These are phyloP conservation scores for Eutreptiella sp. DNA, from an alignment of 208 protist species.

Conservation along the genomic window DNA sequence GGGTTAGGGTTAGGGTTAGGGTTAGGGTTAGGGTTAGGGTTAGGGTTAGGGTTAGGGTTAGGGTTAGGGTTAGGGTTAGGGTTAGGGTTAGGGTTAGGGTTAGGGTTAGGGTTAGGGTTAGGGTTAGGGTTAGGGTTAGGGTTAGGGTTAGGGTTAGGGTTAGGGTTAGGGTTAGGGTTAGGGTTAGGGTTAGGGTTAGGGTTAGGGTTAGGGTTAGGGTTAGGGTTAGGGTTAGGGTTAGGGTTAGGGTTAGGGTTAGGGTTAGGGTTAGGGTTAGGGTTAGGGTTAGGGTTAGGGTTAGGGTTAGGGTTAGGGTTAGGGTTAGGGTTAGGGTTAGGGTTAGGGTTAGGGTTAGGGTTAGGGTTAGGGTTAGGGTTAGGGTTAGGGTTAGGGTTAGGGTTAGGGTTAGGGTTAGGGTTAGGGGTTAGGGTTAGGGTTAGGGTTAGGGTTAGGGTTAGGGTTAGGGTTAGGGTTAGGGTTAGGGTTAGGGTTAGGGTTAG, in stretches of 20 bases:
- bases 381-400: constrained; percentile 36
- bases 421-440: constrained; percentile 16
- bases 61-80: neutral
- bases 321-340: constrained; percentile 31
- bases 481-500: constrained; percentile 7
- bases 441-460: constrained; percentile 7
- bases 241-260: constrained; percentile 9
- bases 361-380: constrained; percentile 37
- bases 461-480: constrained; percentile 10
- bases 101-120: neutral
- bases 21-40: neutral
- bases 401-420: constrained; percentile 37
- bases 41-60: neutral
- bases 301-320: constrained; percentile 22
- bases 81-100: neutral
- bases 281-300: constrained; percentile 16
- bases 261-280: constrained; percentile 8
- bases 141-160: constrained; percentile 8
- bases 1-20: neutral
- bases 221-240: constrained; percentile 8
- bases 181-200: constrained; percentile 9
- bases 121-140: neutral
- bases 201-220: constrained; percentile 8
- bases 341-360: constrained; percentile 34
- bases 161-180: constrained; percentile 8